Evolutionary conservation across 345 rosid species (phyloP).

Genomic region (Clarkia xantiana): DNA sequence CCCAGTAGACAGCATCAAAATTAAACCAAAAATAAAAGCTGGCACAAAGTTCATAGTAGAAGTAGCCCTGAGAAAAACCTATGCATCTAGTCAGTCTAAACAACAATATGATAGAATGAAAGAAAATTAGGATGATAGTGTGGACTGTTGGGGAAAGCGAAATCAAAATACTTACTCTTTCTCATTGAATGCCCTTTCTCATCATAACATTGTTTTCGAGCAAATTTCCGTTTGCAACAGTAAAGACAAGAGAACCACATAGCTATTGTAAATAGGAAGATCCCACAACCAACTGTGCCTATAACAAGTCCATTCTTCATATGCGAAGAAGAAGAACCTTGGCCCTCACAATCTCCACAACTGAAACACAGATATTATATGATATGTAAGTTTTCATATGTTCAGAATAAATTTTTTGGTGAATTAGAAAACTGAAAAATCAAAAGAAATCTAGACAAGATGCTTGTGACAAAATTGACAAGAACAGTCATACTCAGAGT

Average conservation of each 20-base stretch:
- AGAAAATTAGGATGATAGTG: background rate
- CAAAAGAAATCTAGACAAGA: background rate
- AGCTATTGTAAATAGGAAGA: slow-evolving; percentile 5
- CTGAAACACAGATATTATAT: slow-evolving; percentile 16
- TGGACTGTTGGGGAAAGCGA: background rate
- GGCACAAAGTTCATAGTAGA: too few species aligned
- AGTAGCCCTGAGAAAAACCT: too few species aligned
- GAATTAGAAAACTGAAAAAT: background rate
- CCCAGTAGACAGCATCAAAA: too few species aligned
- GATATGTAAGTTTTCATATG: background rate
- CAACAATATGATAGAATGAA: background rate
- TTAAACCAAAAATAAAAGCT: too few species aligned
- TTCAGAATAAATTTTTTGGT: background rate
- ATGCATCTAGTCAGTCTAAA: background rate
- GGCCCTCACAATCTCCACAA: slow-evolving; percentile 17
- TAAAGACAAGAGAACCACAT: slow-evolving; percentile 6
- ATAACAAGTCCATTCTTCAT: slow-evolving; percentile 20
- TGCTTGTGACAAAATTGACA: background rate
- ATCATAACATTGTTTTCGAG: slow-evolving; percentile 11
- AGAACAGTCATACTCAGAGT: slow-evolving; percentile 31
- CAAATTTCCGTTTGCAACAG: slow-evolving; percentile 16
- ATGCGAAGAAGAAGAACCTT: slow-evolving; percentile 1
- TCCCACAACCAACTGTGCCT: slow-evolving; percentile 25
- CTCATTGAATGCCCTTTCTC: slow-evolving; percentile 15
- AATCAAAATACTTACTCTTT: slow-evolving; percentile 28